phyloP scores from a whole-genome alignment of 805 yeast genomes.

The Ogataea methylovora region DNA sequence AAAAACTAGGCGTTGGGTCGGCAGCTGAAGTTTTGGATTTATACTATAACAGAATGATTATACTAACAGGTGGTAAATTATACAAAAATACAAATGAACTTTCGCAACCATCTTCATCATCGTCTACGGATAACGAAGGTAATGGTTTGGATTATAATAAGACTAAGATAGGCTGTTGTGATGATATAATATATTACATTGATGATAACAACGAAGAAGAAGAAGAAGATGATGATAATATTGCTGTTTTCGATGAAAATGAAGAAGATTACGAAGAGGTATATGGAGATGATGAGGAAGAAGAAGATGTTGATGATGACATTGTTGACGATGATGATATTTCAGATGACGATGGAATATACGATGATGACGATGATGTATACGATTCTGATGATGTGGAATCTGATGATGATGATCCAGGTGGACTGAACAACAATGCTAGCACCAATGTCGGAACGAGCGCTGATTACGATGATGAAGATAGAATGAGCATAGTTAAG shows the following conservation, averaged over 20 bases:
- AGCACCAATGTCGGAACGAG: too few relatives aligned
- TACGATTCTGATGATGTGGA: background rate
- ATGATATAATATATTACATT: conserved; percentile 14
- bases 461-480: background rate
- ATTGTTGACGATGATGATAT: background rate
- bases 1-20: conserved; percentile 20
- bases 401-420: background rate
- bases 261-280: background rate
- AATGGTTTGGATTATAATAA: conserved; percentile 11
- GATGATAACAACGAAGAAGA: conserved; percentile 3
- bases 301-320: background rate
- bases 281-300: background rate
- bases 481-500: too few relatives aligned
- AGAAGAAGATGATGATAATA: conserved; percentile 2
- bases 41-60: conserved; percentile 43
- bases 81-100: too few relatives aligned
- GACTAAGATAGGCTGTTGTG: conserved; percentile 23
- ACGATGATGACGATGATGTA: background rate
- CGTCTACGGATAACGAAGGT: too few relatives aligned
- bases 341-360: background rate
- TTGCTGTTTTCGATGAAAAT: conserved; percentile 3
- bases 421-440: too few relatives aligned
- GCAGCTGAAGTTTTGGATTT: conserved; percentile 35
- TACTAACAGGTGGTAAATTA: conserved; percentile 33
- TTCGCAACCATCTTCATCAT: too few relatives aligned